These are phyloP conservation scores for Colletotrichum liriopes DNA, from an alignment of 2,329 filamentous ascomycete genomes.

Conservation along the genomic window DNA sequence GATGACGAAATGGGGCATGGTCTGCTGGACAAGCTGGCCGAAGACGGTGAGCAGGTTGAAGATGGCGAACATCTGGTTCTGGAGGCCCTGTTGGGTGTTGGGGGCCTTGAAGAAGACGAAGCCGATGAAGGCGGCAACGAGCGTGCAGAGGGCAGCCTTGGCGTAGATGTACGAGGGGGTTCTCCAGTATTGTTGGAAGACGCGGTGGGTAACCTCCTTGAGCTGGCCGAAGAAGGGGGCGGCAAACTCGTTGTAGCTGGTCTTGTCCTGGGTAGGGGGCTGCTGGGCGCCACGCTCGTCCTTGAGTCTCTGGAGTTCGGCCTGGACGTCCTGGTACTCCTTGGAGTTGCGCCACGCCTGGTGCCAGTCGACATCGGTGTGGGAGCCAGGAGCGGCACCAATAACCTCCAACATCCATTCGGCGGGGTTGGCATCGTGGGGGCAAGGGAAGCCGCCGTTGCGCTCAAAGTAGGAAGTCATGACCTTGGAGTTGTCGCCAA, in stretches of 20 bases:
- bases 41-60: slow-evolving; percentile 90
- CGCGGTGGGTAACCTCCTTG: slow-evolving; percentile 77
- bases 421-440: slow-evolving; percentile 81
- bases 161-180: slow-evolving; percentile 91
- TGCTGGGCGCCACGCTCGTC: slow-evolving; percentile 58
- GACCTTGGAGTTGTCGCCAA: slow-evolving; percentile 78
- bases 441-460: slow-evolving; percentile 77
- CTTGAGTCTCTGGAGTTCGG: slow-evolving; percentile 72
- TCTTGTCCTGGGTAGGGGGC: slow-evolving; percentile 54
- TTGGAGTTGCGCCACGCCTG: slow-evolving; percentile 72
- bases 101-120: slow-evolving; percentile 84
- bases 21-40: slow-evolving; percentile 83
- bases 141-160: slow-evolving; percentile 78
- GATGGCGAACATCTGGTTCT: slow-evolving; percentile 89
- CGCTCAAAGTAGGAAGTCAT: slow-evolving; percentile 84
- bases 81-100: slow-evolving; percentile 82
- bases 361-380: slow-evolving; percentile 77
- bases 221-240: slow-evolving; percentile 81
- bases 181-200: slow-evolving; percentile 94
- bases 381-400: slow-evolving; percentile 75
- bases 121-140: slow-evolving; percentile 82
- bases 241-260: slow-evolving; percentile 82
- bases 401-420: slow-evolving; percentile 83
- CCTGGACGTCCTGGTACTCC: slow-evolving; percentile 70
- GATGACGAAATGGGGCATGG: slow-evolving; percentile 89